Evolutionary conservation across 768 basidiomycete genomes (phyloP).

Genomic region (Cyathus striatus): DNA sequence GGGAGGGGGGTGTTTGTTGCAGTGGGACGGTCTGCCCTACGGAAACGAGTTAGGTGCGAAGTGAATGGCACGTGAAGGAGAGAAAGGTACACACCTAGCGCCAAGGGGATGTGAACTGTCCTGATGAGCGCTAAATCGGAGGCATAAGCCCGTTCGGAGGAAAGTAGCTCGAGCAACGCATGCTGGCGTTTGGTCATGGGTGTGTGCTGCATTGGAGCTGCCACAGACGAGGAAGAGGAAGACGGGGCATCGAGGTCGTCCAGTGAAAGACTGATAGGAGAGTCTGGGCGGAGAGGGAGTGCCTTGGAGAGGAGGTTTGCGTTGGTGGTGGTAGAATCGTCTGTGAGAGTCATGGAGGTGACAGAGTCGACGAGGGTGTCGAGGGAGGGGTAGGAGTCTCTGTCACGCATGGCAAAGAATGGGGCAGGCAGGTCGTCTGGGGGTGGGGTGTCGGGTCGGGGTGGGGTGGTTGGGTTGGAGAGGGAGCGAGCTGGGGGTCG

Average conservation of each 20-base stretch:
- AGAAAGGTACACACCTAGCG: conserved; percentile 49
- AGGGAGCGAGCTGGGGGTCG: conserved; percentile 19
- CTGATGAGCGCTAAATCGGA: conserved; percentile 77
- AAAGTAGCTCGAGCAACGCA: conserved; percentile 71
- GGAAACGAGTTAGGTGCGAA: neutral
- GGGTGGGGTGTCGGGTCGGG: too few relatives aligned
- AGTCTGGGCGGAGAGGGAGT: conserved; percentile 19
- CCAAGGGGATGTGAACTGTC: conserved; percentile 75
- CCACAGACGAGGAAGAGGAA: conserved; percentile 34
- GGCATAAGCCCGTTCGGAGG: conserved; percentile 78
- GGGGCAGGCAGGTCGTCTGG: too few relatives aligned
- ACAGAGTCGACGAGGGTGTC: conserved; percentile 17
- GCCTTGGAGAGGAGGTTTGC: conserved; percentile 11
- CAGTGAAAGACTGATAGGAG: conserved; percentile 18
- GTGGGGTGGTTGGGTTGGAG: conserved; percentile 14
- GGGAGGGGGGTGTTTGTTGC: conserved; percentile 33
- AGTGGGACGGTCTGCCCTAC: conserved; percentile 28
- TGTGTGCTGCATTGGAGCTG: conserved; percentile 11
- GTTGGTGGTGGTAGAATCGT: too few relatives aligned
- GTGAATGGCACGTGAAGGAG: conserved; percentile 20
- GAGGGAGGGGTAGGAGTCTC: conserved; percentile 17
- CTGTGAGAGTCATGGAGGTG: conserved; percentile 11
- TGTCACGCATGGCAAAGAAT: too few relatives aligned
- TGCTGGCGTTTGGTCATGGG: conserved; percentile 67
- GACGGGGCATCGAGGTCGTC: conserved; percentile 24